A percentile compares a stretch with the other conserved stretches of the same genome.
These are phyloP conservation scores for Sodiomyces alkalinus DNA, from an alignment of 2,329 filamentous ascomycete genomes.

Conservation along the genomic window DNA sequence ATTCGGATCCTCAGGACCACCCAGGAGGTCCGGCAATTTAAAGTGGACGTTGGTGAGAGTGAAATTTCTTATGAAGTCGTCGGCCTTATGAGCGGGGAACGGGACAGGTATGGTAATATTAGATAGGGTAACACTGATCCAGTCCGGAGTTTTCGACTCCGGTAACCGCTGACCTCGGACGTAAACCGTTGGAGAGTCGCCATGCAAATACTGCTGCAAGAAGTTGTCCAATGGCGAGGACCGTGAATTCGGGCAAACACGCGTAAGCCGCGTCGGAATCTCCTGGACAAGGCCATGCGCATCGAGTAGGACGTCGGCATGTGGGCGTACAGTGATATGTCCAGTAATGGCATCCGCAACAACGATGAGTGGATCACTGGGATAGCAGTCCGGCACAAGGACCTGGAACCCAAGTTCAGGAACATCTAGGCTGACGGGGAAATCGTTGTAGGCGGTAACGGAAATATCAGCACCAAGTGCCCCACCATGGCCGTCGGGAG, in stretches of 20 bases:
- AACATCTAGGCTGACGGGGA: conserved; percentile 60
- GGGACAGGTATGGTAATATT: conserved; percentile 74
- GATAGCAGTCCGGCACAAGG: conserved; percentile 66
- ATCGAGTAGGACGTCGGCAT: conserved; percentile 49
- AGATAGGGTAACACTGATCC: conserved; percentile 67
- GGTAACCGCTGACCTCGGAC: conserved; percentile 63
- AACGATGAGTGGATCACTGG: conserved; percentile 56
- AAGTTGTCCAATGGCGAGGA: conserved; percentile 76
- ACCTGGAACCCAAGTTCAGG: conserved; percentile 76
- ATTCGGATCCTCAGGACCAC: conserved; percentile 53
- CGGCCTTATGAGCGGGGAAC: conserved; percentile 68
- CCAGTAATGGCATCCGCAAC: conserved; percentile 63
- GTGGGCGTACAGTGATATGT: conserved; percentile 51
- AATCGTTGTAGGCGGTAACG: conserved; percentile 57
- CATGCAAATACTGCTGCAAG: conserved; percentile 67
- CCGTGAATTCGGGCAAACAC: conserved; percentile 58
- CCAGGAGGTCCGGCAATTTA: conserved; percentile 63
- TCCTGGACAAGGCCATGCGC: conserved; percentile 58
- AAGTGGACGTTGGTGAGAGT: conserved; percentile 77
- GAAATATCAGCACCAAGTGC: conserved; percentile 72
- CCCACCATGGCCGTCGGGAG: conserved; percentile 30
- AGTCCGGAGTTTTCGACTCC: conserved; percentile 54
- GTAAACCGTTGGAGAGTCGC: conserved; percentile 64
- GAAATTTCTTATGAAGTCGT: conserved; percentile 76
- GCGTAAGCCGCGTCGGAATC: conserved; percentile 58